Conservation (phyloP, 2,329 filamentous ascomycete species). For the Aspergillus cejpii region DNA sequence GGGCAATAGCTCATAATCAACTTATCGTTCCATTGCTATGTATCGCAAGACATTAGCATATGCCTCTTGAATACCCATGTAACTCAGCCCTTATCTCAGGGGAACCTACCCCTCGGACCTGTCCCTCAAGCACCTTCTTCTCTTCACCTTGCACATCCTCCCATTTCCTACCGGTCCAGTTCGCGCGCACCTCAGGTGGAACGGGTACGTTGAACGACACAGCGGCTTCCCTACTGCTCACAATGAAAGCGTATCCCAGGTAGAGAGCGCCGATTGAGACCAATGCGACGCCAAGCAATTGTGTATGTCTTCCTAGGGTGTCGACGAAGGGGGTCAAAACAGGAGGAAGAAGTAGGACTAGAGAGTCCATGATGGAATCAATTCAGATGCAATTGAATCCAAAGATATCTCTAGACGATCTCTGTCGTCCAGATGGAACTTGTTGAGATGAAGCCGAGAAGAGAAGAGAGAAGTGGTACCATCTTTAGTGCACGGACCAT, state of each 20-base stretch:
- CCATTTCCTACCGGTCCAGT: slow-evolving; percentile 31
- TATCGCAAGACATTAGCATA: slow-evolving; percentile 14
- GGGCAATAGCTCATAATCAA: slow-evolving; percentile 55
- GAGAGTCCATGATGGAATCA: slow-evolving; percentile 21
- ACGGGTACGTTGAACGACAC: slow-evolving; percentile 36
- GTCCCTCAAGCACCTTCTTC: slow-evolving; percentile 34
- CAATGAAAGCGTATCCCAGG: slow-evolving; percentile 28
- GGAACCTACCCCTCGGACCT: slow-evolving; percentile 34
- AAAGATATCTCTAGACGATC: neutral
- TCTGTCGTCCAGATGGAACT: slow-evolving; percentile 1
- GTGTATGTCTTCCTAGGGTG: slow-evolving; percentile 16
- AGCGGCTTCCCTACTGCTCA: slow-evolving; percentile 27
- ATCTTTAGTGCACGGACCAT: slow-evolving; percentile 16
- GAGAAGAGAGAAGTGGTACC: slow-evolving; percentile 16
- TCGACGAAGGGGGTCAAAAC: slow-evolving; percentile 17
- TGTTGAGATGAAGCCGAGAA: neutral
- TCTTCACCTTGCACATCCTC: slow-evolving; percentile 30
- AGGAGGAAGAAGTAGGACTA: slow-evolving; percentile 19
- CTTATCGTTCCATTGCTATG: slow-evolving; percentile 35
- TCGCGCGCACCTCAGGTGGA: slow-evolving; percentile 30
- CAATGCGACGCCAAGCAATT: slow-evolving; percentile 21
- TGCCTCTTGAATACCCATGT: neutral
- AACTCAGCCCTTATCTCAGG: too few species aligned
- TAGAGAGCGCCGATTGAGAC: slow-evolving; percentile 28
- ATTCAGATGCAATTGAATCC: slow-evolving; percentile 13